These are phyloP conservation scores for Capronia americana DNA, from an alignment of 2,329 filamentous ascomycete species.

Conservation along the genomic window DNA sequence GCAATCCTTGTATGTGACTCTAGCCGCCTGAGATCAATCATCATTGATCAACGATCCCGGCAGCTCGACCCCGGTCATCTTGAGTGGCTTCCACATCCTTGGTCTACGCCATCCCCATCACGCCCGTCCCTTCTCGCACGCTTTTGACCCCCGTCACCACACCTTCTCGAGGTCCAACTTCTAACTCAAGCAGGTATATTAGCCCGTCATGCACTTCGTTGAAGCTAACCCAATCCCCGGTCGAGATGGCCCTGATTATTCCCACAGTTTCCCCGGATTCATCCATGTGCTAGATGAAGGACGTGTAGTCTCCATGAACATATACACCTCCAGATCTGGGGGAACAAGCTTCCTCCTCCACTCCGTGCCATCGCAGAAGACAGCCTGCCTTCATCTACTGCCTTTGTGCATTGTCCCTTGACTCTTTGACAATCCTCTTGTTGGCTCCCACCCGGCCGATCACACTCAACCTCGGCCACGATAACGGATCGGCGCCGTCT, in stretches of 20 bases:
- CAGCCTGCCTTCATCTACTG: neutral
- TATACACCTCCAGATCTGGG: slow-evolving; percentile 9
- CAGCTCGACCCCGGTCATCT: slow-evolving; percentile 5
- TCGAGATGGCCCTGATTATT: slow-evolving; percentile 14
- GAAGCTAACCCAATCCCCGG: slow-evolving; percentile 13
- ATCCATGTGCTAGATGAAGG: slow-evolving; percentile 10
- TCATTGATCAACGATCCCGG: neutral
- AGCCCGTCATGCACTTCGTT: slow-evolving; percentile 19
- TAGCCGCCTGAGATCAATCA: slow-evolving; percentile 3
- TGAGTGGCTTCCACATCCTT: neutral
- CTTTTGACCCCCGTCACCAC: slow-evolving; percentile 1
- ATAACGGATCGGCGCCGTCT: slow-evolving; percentile 8
- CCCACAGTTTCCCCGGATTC: slow-evolving; percentile 28
- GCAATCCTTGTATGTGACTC: neutral
- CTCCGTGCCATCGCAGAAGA: neutral
- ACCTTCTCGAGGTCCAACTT: neutral
- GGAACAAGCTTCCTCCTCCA: slow-evolving; percentile 1
- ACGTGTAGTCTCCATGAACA: slow-evolving; percentile 3
- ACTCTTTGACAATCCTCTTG: neutral
- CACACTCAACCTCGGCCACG: slow-evolving; percentile 6
- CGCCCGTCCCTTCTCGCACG: neutral
- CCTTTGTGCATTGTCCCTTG: neutral
- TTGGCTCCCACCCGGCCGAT: slow-evolving; percentile 5
- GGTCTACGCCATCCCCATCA: slow-evolving; percentile 3
- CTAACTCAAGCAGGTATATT: slow-evolving; percentile 15